Conservation (phyloP, 1,139 yeast genomes). For the Barnettozyma hawaiiensis region DNA sequence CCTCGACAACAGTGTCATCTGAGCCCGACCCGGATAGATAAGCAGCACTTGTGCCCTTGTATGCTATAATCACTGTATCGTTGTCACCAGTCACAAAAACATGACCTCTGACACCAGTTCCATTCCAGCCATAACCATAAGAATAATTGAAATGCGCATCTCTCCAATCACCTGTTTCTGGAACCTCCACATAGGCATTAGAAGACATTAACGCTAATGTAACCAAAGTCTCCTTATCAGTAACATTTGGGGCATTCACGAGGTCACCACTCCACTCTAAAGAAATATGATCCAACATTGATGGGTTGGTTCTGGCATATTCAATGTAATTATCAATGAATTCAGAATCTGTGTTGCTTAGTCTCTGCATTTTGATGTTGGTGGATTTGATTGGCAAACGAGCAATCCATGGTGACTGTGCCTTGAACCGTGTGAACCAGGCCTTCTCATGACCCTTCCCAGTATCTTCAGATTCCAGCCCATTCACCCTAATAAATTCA, state of each 20-base stretch:
- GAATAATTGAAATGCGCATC: conserved; percentile 61
- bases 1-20: conserved; percentile 73
- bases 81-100: conserved; percentile 67
- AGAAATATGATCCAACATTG: conserved; percentile 35
- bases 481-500: conserved; percentile 29
- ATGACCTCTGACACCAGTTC: conserved; percentile 83
- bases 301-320: conserved; percentile 48
- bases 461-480: conserved; percentile 14
- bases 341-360: conserved; percentile 56
- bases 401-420: conserved; percentile 41
- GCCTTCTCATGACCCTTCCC: conserved; percentile 22
- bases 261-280: conserved; percentile 49
- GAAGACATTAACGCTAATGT: conserved; percentile 82
- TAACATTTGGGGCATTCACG: conserved; percentile 62
- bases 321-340: conserved; percentile 60
- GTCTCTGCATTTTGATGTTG: conserved; percentile 36
- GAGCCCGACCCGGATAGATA: conserved; percentile 65
- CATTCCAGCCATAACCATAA: conserved; percentile 76
- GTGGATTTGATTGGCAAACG: conserved; percentile 27
- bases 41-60: conserved; percentile 93
- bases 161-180: conserved; percentile 81
- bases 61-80: conserved; percentile 67
- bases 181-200: conserved; percentile 81
- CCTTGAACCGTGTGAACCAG: conserved; percentile 37
- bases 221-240: conserved; percentile 67